A percentile compares a stretch with the other conserved stretches of the same genome.
Conservation (phyloP, 139 green algal species). For the Chlamydomonas sp. region DNA sequence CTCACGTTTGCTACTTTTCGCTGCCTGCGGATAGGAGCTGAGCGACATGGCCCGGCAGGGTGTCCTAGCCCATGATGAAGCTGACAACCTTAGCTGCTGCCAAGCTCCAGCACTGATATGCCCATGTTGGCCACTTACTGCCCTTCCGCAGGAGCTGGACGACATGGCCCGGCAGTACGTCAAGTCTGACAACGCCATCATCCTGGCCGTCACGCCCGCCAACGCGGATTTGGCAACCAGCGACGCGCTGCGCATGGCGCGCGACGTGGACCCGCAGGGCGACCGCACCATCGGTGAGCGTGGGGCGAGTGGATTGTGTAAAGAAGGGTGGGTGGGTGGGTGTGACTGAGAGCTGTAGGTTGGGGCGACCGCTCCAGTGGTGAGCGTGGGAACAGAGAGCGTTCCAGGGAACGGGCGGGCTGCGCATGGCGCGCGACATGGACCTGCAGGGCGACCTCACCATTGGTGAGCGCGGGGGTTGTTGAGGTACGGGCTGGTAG, state of each 20-base stretch:
- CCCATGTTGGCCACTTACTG: too few relatives aligned
- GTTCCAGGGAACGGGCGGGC: conserved; percentile 70
- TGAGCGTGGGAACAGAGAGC: too few relatives aligned
- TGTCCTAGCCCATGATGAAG: conserved; percentile 47
- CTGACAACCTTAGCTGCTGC: too few relatives aligned
- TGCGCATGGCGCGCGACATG: conserved; percentile 88
- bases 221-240: conserved; percentile 96
- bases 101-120: too few relatives aligned
- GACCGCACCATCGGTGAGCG: conserved; percentile 71
- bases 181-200: conserved; percentile 89
- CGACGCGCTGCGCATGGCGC: conserved; percentile 94
- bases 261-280: conserved; percentile 62
- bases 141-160: conserved; percentile 80
- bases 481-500: neutral
- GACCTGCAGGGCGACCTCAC: conserved; percentile 62
- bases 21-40: conserved; percentile 69
- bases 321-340: neutral
- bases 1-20: too few relatives aligned
- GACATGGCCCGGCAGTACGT: conserved; percentile 95
- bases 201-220: conserved; percentile 95
- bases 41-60: conserved; percentile 95
- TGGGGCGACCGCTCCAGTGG: too few relatives aligned
- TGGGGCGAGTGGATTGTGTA: neutral
- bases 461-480: conserved; percentile 54
- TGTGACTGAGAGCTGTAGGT: neutral